Conservation (phyloP, 2,329 filamentous ascomycete genomes). For the Alternaria sp. region DNA sequence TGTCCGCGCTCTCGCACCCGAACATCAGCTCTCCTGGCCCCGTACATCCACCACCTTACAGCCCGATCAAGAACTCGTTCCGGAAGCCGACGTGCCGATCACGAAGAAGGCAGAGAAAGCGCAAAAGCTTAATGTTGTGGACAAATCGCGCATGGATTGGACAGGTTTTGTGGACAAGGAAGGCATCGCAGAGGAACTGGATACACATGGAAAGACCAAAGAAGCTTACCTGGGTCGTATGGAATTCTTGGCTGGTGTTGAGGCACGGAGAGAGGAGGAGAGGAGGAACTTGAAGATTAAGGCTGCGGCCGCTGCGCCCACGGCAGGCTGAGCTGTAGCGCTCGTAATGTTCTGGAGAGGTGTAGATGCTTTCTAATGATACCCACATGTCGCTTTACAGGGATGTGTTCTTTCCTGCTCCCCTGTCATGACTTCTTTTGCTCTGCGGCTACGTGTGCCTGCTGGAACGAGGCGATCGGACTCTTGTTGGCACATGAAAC, state of each 20-base stretch:
- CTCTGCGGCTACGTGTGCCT: not conserved
- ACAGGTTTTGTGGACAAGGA: constrained; percentile 68
- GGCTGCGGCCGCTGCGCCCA: constrained; percentile 23
- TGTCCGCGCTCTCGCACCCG: constrained; percentile 56
- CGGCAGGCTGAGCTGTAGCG: constrained; percentile 1
- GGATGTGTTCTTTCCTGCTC: not conserved
- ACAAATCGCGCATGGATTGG: constrained; percentile 72
- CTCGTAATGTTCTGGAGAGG: not conserved
- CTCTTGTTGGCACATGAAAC: not conserved
- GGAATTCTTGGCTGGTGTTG: constrained; percentile 68
- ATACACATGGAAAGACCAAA: constrained; percentile 68
- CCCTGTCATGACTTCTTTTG: not conserved
- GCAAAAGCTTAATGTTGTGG: constrained; percentile 71
- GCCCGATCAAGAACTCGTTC: constrained; percentile 24
- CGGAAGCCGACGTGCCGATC: constrained; percentile 21
- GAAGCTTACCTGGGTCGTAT: constrained; percentile 68
- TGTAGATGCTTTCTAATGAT: constrained; percentile 12
- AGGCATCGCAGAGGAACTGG: constrained; percentile 68
- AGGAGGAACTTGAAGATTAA: constrained; percentile 57
- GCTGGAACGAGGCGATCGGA: not conserved
- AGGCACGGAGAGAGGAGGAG: constrained; percentile 64
- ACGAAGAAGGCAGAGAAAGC: constrained; percentile 50
- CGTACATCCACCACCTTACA: constrained; percentile 27
- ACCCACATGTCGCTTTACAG: constrained; percentile 8
- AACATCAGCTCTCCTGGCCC: constrained; percentile 54